Conservation (phyloP, 2,329 filamentous ascomycete genomes). For the Phialophora verrucosa region DNA sequence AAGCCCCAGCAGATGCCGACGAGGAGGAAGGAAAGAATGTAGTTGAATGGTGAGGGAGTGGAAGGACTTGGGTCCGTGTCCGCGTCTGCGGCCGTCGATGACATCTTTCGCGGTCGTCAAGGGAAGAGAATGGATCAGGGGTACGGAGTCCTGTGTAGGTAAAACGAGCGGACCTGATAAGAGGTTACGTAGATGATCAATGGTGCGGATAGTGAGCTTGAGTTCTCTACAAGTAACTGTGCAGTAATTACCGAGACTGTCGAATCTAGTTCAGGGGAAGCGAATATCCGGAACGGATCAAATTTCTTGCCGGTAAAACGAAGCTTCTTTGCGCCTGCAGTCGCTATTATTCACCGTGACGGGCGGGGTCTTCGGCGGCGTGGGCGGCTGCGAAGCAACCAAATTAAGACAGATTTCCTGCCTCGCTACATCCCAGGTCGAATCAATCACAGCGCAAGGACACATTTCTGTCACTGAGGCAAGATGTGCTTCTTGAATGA, state of each 20-base stretch:
- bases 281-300: not conserved
- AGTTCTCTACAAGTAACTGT: not conserved
- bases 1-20: constrained; percentile 89
- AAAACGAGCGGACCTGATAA: too few relatives aligned
- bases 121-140: not conserved
- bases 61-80: constrained; percentile 21
- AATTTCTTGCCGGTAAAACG: not conserved
- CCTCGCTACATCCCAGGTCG: not conserved
- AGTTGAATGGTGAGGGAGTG: constrained; percentile 67
- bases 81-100: not conserved
- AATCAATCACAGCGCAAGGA: not conserved
- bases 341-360: not conserved
- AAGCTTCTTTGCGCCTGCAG: not conserved
- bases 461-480: not conserved
- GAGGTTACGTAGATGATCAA: not conserved
- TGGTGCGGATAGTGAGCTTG: not conserved
- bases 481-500: not conserved
- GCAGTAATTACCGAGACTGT: not conserved
- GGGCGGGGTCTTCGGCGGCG: too few relatives aligned
- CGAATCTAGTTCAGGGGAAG: not conserved
- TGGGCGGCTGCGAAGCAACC: not conserved
- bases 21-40: constrained; percentile 85
- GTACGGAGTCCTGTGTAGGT: too few relatives aligned
- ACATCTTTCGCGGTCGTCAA: constrained; percentile 13
- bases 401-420: not conserved